Evolutionary conservation across 1,284 basidiomycete species (phyloP).

Genomic region (Tilletia horrida): DNA sequence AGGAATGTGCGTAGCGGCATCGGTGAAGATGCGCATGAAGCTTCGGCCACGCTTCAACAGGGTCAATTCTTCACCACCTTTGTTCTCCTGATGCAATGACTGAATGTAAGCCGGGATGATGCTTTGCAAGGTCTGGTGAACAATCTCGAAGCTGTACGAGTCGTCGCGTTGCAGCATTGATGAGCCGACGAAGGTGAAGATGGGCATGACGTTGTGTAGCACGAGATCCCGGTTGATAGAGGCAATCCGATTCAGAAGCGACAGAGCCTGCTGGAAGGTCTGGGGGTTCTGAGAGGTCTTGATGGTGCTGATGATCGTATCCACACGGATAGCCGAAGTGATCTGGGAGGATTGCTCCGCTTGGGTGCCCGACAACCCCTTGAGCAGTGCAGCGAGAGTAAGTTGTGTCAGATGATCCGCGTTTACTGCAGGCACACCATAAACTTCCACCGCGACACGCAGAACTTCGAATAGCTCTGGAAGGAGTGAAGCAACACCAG

Average conservation of each 20-base stretch:
- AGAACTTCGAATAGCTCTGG: conserved; percentile 72
- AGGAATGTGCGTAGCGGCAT: conserved; percentile 80
- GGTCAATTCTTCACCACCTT: conserved; percentile 27
- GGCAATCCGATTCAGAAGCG: conserved; percentile 82
- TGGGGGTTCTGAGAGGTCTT: conserved; percentile 76
- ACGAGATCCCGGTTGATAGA: conserved; percentile 83
- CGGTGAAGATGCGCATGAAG: conserved; percentile 81
- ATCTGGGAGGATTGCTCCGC: conserved; percentile 27
- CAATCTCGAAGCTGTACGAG: conserved; percentile 87
- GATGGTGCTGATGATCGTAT: conserved; percentile 49
- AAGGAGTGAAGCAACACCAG: conserved; percentile 63
- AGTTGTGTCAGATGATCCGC: conserved; percentile 82
- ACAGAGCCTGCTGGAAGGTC: conserved; percentile 85
- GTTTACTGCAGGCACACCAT: conserved; percentile 62
- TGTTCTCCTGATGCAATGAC: conserved; percentile 62
- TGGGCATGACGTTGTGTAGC: conserved; percentile 92
- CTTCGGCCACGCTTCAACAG: conserved; percentile 55
- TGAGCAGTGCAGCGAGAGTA: conserved; percentile 60
- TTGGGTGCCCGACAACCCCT: not conserved
- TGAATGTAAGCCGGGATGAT: conserved; percentile 89
- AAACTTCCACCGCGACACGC: conserved; percentile 65
- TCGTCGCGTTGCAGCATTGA: conserved; percentile 95
- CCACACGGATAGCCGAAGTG: conserved; percentile 39
- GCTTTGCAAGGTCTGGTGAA: conserved; percentile 89
- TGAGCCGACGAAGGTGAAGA: conserved; percentile 98